Conservation (phyloP, 441 rosid genomes). For the Sinapis alba region DNA sequence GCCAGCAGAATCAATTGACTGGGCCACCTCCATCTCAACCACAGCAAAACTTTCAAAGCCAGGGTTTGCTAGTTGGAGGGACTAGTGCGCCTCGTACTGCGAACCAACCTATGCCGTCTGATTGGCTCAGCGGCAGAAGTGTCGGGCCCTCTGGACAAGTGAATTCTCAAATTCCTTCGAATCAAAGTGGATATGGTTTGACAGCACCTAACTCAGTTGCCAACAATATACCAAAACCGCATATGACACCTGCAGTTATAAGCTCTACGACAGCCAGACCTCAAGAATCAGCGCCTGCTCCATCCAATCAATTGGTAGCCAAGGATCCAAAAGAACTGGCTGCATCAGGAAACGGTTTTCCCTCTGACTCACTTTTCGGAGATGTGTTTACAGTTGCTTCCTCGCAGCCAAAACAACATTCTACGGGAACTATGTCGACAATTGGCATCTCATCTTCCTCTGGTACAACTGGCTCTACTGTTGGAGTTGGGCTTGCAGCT, state of each 20-base stretch:
- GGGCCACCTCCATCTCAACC: conserved; percentile 49
- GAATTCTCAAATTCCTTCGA: conserved; percentile 47
- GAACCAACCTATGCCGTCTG: conserved; percentile 54
- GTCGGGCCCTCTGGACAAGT: conserved; percentile 46
- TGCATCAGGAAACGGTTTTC: background rate
- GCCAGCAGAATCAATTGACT: conserved; percentile 58
- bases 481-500: conserved; percentile 18
- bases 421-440: conserved; percentile 45
- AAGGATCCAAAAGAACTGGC: conserved; percentile 43
- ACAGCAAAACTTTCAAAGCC: conserved; percentile 53
- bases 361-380: background rate
- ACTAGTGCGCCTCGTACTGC: conserved; percentile 49
- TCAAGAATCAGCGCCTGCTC: conserved; percentile 27
- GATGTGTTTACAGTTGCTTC: background rate
- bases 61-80: conserved; percentile 52
- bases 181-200: conserved; percentile 61
- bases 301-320: conserved; percentile 49
- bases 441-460: background rate
- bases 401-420: background rate
- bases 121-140: conserved; percentile 58
- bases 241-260: conserved; percentile 45
- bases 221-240: conserved; percentile 57
- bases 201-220: conserved; percentile 49
- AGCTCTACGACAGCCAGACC: conserved; percentile 34
- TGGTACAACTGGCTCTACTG: background rate